Base-by-base conservation (phyloP, 2,329 filamentous ascomycete species). In the Hypomyces rosellus region DNA sequence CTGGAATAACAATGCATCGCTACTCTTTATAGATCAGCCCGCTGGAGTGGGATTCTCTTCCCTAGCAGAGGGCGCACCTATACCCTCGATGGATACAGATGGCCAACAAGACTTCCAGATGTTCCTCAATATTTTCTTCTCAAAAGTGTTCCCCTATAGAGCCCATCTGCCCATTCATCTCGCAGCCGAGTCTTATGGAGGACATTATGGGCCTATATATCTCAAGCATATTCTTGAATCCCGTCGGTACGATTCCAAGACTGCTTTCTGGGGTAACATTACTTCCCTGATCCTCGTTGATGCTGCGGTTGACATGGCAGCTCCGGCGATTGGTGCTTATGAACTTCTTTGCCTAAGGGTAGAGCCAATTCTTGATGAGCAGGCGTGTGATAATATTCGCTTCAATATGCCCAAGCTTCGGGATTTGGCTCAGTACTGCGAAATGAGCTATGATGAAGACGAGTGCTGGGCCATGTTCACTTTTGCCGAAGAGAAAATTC, bases 371-470 rank as follows among this genome's bases (percentile, higher is more conserved):
- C 18, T 60, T 16, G 59, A 57, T 18, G 50, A 45, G 14, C 56
- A 48, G 18, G 45, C 36, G 6, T 62, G 60, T 40, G 55, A 52
- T 22, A 2, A n/a, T 6, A 56, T 61, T 54, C 71, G 73, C 2
- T 59, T 64, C 4, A 68, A 69, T 41, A 60, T 77, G 30, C 73
- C 74, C 4, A 67, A 74, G 16, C 73, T 72, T 54, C 66, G 74
- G 57, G 61, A 70, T 1, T 61, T 77, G 1, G 55, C 62, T 1
- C 33, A 44, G 15, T 43, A 89, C 50, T 96, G 96, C 67, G 90
- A 90, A 69, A 78, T 95, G 56, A 95, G 89, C 46, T 89, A 95
- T 69, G 86, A 85, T 51, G 77, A 85, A 57, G 93, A 88, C 42
- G 90, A 95, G 71, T 96, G 90, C 78, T 80, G 18, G 18, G 43